Percentiles rank a stretch among this genome's conserved stretches.
These are phyloP conservation scores for Fusarium nodosum DNA, from an alignment of 2,329 filamentous ascomycete genomes.

Conservation along the genomic window DNA sequence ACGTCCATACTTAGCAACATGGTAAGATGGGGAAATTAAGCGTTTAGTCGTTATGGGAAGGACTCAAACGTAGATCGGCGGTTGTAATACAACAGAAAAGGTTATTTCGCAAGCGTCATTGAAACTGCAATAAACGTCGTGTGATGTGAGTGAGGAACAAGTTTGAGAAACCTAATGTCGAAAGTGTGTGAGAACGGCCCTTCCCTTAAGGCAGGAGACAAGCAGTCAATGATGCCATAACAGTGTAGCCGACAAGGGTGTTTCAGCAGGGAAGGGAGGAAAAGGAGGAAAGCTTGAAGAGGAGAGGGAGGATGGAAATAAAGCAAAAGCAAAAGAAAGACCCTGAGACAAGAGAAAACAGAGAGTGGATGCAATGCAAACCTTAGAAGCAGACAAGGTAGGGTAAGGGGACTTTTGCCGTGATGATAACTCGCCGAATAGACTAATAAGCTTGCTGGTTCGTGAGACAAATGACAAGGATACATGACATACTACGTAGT, in stretches of 20 bases:
- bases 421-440: constrained; percentile 34
- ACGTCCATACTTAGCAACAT: constrained; percentile 50
- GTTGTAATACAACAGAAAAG: constrained; percentile 12
- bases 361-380: constrained; percentile 28
- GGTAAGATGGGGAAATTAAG: constrained; percentile 12
- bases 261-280: constrained; percentile 22
- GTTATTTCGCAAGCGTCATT: constrained; percentile 37
- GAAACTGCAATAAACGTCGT: constrained; percentile 20
- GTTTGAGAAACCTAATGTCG: constrained; percentile 9
- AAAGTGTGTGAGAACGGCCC: constrained; percentile 19
- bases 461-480: constrained; percentile 29
- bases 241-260: constrained; percentile 6
- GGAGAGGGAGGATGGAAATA: constrained; percentile 9
- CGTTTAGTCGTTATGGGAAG: constrained; percentile 8
- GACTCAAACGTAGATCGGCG: constrained; percentile 7
- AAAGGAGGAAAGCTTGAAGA: constrained; percentile 7
- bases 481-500: constrained; percentile 30
- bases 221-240: constrained; percentile 27
- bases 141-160: constrained; percentile 19
- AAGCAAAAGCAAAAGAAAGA: constrained; percentile 1
- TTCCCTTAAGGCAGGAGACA: constrained; percentile 29
- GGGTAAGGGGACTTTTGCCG: constrained; percentile 33
- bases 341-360: constrained; percentile 35
- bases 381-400: constrained; percentile 24
- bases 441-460: constrained; percentile 38